Conservation (phyloP, 2,329 filamentous ascomycete genomes). For the Chlorencoelia australis region DNA sequence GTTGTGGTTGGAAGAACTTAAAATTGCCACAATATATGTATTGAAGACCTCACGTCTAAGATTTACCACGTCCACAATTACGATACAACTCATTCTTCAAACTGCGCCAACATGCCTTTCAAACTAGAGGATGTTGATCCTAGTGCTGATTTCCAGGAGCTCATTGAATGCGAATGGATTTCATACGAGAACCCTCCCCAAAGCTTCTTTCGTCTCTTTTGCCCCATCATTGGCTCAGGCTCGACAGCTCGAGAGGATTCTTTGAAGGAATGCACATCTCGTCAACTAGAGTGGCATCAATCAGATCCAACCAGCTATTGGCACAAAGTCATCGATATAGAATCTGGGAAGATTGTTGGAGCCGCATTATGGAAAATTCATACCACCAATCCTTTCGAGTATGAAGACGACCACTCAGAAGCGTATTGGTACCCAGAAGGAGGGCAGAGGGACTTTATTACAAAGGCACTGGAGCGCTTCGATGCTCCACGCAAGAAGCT, state of each 20-base stretch:
- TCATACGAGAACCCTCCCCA: slow-evolving; percentile 3
- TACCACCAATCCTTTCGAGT: slow-evolving; percentile 1
- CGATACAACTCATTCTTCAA: background rate
- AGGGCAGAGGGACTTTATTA: slow-evolving; percentile 1
- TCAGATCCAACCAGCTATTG: slow-evolving; percentile 4
- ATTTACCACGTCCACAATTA: too few species aligned
- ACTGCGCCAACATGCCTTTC: slow-evolving; percentile 3
- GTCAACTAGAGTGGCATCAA: slow-evolving; percentile 3
- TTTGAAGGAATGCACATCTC: background rate
- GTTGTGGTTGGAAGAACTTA: too few species aligned
- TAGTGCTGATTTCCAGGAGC: slow-evolving; percentile 1
- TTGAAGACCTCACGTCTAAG: too few species aligned
- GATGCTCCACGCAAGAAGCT: background rate
- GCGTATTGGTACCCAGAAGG: slow-evolving; percentile 3
- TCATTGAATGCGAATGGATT: slow-evolving; percentile 3
- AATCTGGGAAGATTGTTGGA: slow-evolving; percentile 1
- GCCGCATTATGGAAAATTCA: slow-evolving; percentile 5
- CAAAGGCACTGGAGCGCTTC: background rate
- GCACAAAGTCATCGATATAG: slow-evolving; percentile 3
- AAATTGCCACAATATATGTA: too few species aligned
- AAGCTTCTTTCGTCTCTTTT: slow-evolving; percentile 3
- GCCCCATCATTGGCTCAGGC: background rate
- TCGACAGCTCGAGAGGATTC: background rate
- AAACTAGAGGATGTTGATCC: slow-evolving; percentile 2
- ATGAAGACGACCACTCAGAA: background rate